Evolutionary conservation across 805 yeast species (phyloP).

Genomic region (Starmera caribaea): DNA sequence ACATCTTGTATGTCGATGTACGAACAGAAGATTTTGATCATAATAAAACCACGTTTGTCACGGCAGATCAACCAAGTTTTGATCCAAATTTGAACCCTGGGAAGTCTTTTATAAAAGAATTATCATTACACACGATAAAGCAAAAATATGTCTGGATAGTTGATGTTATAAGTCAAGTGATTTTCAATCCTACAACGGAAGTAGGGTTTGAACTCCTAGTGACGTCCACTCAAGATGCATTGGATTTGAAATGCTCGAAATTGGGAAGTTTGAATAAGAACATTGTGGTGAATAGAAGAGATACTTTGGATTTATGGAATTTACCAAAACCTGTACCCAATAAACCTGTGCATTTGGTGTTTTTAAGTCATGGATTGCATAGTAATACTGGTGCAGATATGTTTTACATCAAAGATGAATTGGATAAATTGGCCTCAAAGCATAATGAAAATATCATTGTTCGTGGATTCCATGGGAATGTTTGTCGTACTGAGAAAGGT

Average conservation of each 20-base stretch:
- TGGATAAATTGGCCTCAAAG: conserved; percentile 34
- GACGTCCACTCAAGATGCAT: conserved; percentile 28
- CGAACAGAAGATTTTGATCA: conserved; percentile 45
- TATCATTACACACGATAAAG: conserved; percentile 56
- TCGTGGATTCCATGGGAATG: conserved; percentile 60
- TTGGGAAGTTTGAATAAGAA: conserved; percentile 22
- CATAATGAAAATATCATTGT: conserved; percentile 49
- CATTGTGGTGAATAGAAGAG: conserved; percentile 40
- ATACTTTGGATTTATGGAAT: conserved; percentile 66
- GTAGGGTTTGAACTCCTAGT: conserved; percentile 54
- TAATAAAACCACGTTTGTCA: conserved; percentile 40
- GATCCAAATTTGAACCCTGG: conserved; percentile 68
- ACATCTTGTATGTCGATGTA: conserved; percentile 63
- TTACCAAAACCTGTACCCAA: conserved; percentile 34
- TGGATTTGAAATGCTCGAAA: conserved; percentile 17
- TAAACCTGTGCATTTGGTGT: conserved; percentile 52
- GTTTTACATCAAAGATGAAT: conserved; percentile 61
- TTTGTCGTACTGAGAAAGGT: conserved; percentile 74
- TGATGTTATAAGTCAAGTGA: conserved; percentile 61
- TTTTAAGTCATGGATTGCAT: conserved; percentile 71
- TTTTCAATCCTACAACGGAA: conserved; percentile 53
- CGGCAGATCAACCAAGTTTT: conserved; percentile 70
- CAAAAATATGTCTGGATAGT: conserved; percentile 55
- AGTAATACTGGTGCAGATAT: conserved; percentile 71
- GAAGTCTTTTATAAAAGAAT: conserved; percentile 47